Evolutionary conservation across 2,329 filamentous ascomycete species (phyloP).

Genomic region (Verticillium zaregamsianum): DNA sequence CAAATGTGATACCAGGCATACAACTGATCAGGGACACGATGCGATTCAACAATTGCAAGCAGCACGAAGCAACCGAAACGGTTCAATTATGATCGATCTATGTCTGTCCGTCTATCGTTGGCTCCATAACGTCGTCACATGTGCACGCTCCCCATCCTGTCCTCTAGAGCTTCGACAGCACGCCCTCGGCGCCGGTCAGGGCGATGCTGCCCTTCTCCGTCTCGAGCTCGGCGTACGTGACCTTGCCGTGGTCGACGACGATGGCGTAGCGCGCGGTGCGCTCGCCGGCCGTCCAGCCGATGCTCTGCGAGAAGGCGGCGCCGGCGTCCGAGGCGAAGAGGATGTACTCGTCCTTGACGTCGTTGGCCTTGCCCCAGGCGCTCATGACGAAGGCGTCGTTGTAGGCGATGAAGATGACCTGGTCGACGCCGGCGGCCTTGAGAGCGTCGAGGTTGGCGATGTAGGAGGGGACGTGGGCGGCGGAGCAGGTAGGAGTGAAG

Average conservation of each 20-base stretch:
- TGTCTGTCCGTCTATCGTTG: background rate
- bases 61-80: too few relatives aligned
- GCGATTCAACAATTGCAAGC: too few relatives aligned
- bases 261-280: conserved; percentile 77
- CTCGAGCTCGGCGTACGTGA: conserved; percentile 77
- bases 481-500: conserved; percentile 85
- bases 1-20: too few relatives aligned
- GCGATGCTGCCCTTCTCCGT: conserved; percentile 40
- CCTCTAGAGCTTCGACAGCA: conserved; percentile 47
- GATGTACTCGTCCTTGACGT: conserved; percentile 63
- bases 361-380: conserved; percentile 87
- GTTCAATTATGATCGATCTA: too few relatives aligned
- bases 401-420: conserved; percentile 74
- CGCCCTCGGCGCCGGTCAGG: conserved; percentile 48
- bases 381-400: conserved; percentile 88
- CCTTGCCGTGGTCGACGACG: conserved; percentile 77
- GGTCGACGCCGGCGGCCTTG: conserved; percentile 76
- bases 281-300: conserved; percentile 73
- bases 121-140: background rate
- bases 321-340: conserved; percentile 72
- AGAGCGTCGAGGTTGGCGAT: conserved; percentile 66
- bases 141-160: background rate
- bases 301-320: conserved; percentile 69
- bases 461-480: conserved; percentile 76
- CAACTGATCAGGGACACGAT: too few relatives aligned